Base-by-base conservation (phyloP, 139 green algal genomes). In the Chlamydomonas incerta region DNA sequence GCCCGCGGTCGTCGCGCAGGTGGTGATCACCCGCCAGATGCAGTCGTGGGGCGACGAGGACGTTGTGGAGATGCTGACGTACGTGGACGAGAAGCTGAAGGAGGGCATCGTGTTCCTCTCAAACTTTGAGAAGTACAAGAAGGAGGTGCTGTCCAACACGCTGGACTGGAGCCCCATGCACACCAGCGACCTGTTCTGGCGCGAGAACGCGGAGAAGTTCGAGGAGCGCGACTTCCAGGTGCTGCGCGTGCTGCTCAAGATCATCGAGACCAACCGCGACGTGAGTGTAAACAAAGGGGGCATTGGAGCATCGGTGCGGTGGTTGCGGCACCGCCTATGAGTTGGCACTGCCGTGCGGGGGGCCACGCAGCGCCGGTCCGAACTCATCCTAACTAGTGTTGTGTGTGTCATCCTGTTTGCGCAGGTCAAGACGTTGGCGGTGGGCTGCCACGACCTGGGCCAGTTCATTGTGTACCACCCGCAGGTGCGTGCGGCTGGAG, bases 181-280 rank as follows among this genome's bases (percentile, higher is more conserved):
- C 91, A 97, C 93, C 17, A 92, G 83, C 62, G 91, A 95, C 29
- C 50, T 82, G 14, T 96, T 96, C 86, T 96, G 91, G 91, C 85
- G 87, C 31, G 93, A 98, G 74, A 98, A 99, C 81, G 87, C 95
- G 8, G 89, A 94, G 34, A 93, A 95, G 76, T 95, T 99, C 83
- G 95, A 96, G 75, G 96, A 99, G 31, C 95, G 96, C 74, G 96
- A 99, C 92, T 98, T 96, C 90, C 93, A 97, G 93, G 80, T 99
- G 46, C 88, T 99, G 84, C 87, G 95, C 26, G 91, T 96, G 81
- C 90, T 99, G 92, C 85, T 99, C 41, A 96, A 95, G 86, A 86
- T 99, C 60, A 88, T 99, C 52, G 95, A 99, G 90, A 90, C 88
- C 8, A 91, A 75, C 41, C 82, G 93, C 11, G 96, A 99, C 79